phyloP scores from a whole-genome alignment of 768 basidiomycete species.

The Pleurotus eryngii region DNA sequence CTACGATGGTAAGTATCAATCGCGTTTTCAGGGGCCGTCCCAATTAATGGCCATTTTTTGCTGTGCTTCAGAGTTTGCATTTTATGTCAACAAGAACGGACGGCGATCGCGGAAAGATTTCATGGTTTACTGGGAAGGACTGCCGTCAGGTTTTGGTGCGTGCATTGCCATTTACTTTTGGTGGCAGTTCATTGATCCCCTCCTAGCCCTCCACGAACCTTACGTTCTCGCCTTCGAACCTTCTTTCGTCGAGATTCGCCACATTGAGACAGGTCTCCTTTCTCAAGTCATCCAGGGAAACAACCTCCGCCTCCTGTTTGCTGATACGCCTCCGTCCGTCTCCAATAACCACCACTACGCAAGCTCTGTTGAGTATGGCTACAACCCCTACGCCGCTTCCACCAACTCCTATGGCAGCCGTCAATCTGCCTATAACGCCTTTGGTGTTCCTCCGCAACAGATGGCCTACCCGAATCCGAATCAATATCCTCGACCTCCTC shows the following conservation, averaged over 20 bases:
- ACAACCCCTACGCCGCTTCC: conserved; percentile 28
- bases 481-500: conserved; percentile 42
- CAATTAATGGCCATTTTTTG: too few species aligned
- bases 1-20: conserved; percentile 73
- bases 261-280: conserved; percentile 89
- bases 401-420: conserved; percentile 15
- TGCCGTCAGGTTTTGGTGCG: conserved; percentile 91
- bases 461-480: conserved; percentile 39
- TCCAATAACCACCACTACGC: conserved; percentile 46
- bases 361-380: conserved; percentile 25
- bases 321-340: conserved; percentile 87
- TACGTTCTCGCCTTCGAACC: conserved; percentile 97
- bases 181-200: conserved; percentile 3
- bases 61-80: conserved; percentile 84
- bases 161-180: conserved; percentile 5
- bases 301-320: conserved; percentile 86
- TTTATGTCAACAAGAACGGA: conserved; percentile 97
- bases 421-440: conserved; percentile 28
- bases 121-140: conserved; percentile 96
- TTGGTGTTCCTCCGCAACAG: conserved; percentile 26
- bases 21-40: too few species aligned
- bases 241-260: conserved; percentile 93
- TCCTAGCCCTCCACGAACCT: conserved; percentile 89
- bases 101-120: conserved; percentile 88
- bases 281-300: conserved; percentile 95